Conservation (phyloP, 306 rosid species). For the Vigna hirtella region DNA sequence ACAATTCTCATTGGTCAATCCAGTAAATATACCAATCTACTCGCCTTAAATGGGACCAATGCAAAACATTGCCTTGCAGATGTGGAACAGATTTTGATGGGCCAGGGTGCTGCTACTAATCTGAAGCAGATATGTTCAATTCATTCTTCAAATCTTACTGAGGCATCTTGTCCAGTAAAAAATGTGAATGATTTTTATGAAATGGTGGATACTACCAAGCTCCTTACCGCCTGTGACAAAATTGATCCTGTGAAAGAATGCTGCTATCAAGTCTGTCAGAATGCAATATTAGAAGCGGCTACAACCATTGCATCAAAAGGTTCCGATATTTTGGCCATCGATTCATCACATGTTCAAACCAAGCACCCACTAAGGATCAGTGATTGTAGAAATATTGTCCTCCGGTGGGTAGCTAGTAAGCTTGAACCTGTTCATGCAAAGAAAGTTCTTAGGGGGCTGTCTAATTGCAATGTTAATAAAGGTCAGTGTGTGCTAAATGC, state of each 20-base stretch:
- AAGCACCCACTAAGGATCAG: slow-evolving; percentile 57
- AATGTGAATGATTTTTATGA: slow-evolving; percentile 69
- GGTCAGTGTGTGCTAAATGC: slow-evolving; percentile 43
- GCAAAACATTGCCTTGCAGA: slow-evolving; percentile 85
- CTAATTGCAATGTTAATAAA: slow-evolving; percentile 91
- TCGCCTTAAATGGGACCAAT: slow-evolving; percentile 72
- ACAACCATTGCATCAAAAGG: slow-evolving; percentile 70
- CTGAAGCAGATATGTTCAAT: slow-evolving; percentile 74
- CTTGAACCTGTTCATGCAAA: slow-evolving; percentile 76
- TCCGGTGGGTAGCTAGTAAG: slow-evolving; percentile 90
- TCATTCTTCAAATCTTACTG: slow-evolving; percentile 73
- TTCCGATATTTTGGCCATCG: slow-evolving; percentile 67
- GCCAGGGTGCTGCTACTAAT: slow-evolving; percentile 74
- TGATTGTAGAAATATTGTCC: slow-evolving; percentile 83
- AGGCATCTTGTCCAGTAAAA: slow-evolving; percentile 80
- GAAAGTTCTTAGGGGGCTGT: slow-evolving; percentile 86
- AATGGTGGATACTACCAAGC: slow-evolving; percentile 74
- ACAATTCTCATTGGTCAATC: slow-evolving; percentile 89
- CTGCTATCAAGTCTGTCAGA: slow-evolving; percentile 78
- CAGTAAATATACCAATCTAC: slow-evolving; percentile 69
- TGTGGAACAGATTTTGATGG: slow-evolving; percentile 83
- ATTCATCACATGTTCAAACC: slow-evolving; percentile 60
- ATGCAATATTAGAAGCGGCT: slow-evolving; percentile 93
- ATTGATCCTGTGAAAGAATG: slow-evolving; percentile 94
- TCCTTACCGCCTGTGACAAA: slow-evolving; percentile 82